Evolutionary conservation across 768 basidiomycete genomes (phyloP).

Genomic region (Podaxis rugospora): DNA sequence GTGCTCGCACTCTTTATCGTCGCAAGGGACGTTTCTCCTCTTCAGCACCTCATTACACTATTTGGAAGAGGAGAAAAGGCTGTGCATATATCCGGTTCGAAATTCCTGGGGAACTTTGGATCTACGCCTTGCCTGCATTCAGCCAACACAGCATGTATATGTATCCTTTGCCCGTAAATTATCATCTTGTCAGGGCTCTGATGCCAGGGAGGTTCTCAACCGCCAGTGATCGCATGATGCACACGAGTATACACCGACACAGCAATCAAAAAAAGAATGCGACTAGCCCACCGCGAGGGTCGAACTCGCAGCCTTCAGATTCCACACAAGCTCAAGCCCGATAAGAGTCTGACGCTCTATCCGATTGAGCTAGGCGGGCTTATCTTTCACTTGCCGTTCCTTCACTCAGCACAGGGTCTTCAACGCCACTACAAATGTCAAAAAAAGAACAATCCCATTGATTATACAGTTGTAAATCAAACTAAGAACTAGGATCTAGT

Average conservation of each 20-base stretch:
- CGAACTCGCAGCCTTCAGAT: conserved; percentile 67
- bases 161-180: too few relatives aligned
- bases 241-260: not conserved
- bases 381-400: too few relatives aligned
- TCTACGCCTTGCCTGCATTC: not conserved
- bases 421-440: too few relatives aligned
- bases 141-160: not conserved
- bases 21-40: too few relatives aligned
- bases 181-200: too few relatives aligned
- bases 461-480: not conserved
- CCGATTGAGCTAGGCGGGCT: conserved; percentile 63
- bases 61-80: not conserved
- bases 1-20: too few relatives aligned
- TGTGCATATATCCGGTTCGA: not conserved
- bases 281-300: conserved; percentile 80
- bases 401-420: too few relatives aligned
- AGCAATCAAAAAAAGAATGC: not conserved
- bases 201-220: too few relatives aligned
- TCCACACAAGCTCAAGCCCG: not conserved
- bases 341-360: conserved; percentile 56
- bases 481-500: not conserved
- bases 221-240: not conserved
- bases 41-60: not conserved
- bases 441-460: not conserved
- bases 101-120: not conserved